phyloP scores from a whole-genome alignment of 2,329 filamentous ascomycete species.

The Diaporthe capsici region DNA sequence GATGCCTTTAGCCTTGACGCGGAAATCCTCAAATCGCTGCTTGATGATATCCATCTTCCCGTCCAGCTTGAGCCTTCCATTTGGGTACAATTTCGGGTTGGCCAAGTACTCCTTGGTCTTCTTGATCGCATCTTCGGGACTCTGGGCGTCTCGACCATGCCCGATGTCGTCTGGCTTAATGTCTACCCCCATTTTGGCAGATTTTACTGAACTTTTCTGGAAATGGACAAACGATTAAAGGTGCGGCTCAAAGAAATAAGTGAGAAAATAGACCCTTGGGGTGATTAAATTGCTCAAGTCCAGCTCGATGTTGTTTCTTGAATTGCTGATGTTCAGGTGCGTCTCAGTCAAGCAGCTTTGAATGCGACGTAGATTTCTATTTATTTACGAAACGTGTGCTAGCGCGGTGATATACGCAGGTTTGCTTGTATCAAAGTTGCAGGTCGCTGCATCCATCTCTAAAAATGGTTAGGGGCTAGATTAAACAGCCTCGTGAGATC shows the following conservation, averaged over 20 bases:
- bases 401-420: no score
- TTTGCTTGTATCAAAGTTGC: no score
- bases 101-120: slow-evolving; percentile 13
- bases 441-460: not conserved
- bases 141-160: slow-evolving; percentile 14
- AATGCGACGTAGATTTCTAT: not conserved
- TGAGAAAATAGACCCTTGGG: not conserved
- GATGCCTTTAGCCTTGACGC: slow-evolving; percentile 11
- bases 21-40: slow-evolving; percentile 23
- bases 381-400: not conserved
- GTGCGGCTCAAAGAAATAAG: not conserved
- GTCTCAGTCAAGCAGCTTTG: not conserved
- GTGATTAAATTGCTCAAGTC: not conserved
- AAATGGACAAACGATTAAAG: not conserved
- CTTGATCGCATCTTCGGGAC: slow-evolving; percentile 26
- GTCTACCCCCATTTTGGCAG: not conserved
- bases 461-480: not conserved
- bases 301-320: not conserved
- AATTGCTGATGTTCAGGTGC: not conserved
- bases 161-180: slow-evolving; percentile 26
- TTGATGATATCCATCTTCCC: slow-evolving; percentile 16
- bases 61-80: slow-evolving; percentile 20
- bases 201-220: not conserved
- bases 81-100: slow-evolving; percentile 19
- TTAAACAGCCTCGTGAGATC: not conserved